Base-by-base conservation (phyloP, 2,329 filamentous ascomycete species). In the Aureobasidium melanogenum region DNA sequence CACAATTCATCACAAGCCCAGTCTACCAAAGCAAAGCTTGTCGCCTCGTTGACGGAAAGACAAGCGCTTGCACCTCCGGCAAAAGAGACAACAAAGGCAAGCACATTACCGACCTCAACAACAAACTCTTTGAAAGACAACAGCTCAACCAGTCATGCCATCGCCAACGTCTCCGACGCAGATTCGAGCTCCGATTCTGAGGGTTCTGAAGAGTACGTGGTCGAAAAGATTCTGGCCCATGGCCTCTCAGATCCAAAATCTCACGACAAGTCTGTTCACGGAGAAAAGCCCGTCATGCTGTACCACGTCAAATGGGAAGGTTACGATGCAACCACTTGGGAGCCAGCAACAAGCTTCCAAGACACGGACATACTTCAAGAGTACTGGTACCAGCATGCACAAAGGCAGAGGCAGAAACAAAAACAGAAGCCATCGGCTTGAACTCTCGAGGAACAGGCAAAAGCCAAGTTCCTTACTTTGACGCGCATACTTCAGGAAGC, bases 281-380 rank as follows among this genome's bases (percentile, higher is more conserved):
- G 69, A 3, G 66, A 64, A 26, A 61, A 66, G 48, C 64, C 66
- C 15, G 66, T 69, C 2, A 69, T 69, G 68, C 63, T 72, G 1
- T 72, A 71, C 57, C 65, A 68, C 26, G 70, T 70, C 30, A 72
- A 71, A 56, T 72, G 71, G 71, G 67, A 67, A 57, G 69, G 70
- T 3, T 69, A 60, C 34, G 62, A 66, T 3, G 68, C 70, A 17
- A 63, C 64, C 9, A 70, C 70, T 0, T 73, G 71, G 71, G 71
- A 73, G 63, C 71, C 71, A 0, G 62, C 58, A 15, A 63, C 67
- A 7, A 71, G 69, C 55, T 73, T 73, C 59, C 63, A 62, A 5
- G 70, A 70, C 56, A 59, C 54, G 24, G 64, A 59, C 9, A 63
- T 70, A 12, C 59, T 73, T 9, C 58, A 63, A 2, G 67, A 66